Conservation (phyloP, 345 rosid species). For the Anacardium occidentale region DNA sequence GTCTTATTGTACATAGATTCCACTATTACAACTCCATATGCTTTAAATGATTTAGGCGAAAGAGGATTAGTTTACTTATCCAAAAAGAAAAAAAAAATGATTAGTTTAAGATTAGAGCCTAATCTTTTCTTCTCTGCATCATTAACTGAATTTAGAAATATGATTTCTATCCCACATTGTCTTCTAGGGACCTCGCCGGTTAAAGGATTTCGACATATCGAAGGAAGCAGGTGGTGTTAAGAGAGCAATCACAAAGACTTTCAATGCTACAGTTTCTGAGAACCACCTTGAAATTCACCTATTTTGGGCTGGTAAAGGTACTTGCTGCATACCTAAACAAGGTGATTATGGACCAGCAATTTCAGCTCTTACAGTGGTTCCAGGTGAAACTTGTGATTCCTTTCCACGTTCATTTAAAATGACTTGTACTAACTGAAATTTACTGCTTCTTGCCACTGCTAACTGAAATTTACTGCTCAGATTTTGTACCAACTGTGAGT, state of each 20-base stretch:
- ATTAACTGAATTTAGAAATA: slow-evolving; percentile 9
- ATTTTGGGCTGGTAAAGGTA: slow-evolving; percentile 72
- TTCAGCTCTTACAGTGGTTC: slow-evolving; percentile 36
- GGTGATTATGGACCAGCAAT: slow-evolving; percentile 58
- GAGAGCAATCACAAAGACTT: slow-evolving; percentile 25
- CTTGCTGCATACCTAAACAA: slow-evolving; percentile 45
- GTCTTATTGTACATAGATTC: not conserved
- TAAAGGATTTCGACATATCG: slow-evolving; percentile 36
- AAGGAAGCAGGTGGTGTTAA: slow-evolving; percentile 32
- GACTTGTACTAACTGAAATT: not conserved
- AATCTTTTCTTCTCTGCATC: no score
- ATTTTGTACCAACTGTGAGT: slow-evolving; percentile 25
- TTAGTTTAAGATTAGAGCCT: no score
- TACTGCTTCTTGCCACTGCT: not conserved
- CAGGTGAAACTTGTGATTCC: slow-evolving; percentile 22
- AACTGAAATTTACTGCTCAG: slow-evolving; percentile 8
- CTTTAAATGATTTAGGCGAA: not conserved
- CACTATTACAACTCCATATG: not conserved
- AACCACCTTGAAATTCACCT: slow-evolving; percentile 58
- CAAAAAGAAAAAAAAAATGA: no score
- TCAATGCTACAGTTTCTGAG: slow-evolving; percentile 43
- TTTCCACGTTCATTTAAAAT: not conserved
- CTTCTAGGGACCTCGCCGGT: slow-evolving; percentile 27
- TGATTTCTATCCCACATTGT: not conserved
- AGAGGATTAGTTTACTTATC: no score